phyloP scores from a whole-genome alignment of 2,329 filamentous ascomycete genomes.

The Sporothrix brasiliensis region DNA sequence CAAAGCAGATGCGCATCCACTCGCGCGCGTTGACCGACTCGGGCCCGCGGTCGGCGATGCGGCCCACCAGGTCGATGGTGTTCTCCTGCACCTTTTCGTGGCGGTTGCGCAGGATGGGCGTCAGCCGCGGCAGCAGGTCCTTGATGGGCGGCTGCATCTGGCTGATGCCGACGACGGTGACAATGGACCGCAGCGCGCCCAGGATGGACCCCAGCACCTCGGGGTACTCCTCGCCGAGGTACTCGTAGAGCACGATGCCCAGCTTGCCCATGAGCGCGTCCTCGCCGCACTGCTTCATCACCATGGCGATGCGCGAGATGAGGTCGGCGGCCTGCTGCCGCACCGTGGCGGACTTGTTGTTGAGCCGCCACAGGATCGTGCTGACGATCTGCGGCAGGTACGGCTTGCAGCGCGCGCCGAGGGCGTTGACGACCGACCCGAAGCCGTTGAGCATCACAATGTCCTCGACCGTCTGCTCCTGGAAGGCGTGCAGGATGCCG shows the following conservation, averaged over 20 bases:
- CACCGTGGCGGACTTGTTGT: constrained; percentile 97
- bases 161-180: constrained; percentile 95
- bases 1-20: constrained; percentile 99
- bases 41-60: constrained; percentile 94
- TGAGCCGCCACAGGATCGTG: constrained; percentile 92
- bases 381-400: constrained; percentile 96
- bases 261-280: constrained; percentile 95
- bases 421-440: constrained; percentile 92
- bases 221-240: constrained; percentile 96
- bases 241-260: constrained; percentile 93
- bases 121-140: constrained; percentile 89
- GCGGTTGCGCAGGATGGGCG: constrained; percentile 95
- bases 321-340: constrained; percentile 96
- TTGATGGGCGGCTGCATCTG: constrained; percentile 98
- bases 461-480: constrained; percentile 96
- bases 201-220: constrained; percentile 97
- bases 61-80: constrained; percentile 95
- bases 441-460: constrained; percentile 96
- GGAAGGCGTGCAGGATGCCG: constrained; percentile 93
- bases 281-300: constrained; percentile 98
- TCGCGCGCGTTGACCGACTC: constrained; percentile 96
- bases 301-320: constrained; percentile 94
- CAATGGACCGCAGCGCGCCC: constrained; percentile 90
- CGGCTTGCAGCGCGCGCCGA: constrained; percentile 90
- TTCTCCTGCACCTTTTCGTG: constrained; percentile 99